phyloP scores from a whole-genome alignment of 2,329 filamentous ascomycete species.

The Geoglossum cookeanum region DNA sequence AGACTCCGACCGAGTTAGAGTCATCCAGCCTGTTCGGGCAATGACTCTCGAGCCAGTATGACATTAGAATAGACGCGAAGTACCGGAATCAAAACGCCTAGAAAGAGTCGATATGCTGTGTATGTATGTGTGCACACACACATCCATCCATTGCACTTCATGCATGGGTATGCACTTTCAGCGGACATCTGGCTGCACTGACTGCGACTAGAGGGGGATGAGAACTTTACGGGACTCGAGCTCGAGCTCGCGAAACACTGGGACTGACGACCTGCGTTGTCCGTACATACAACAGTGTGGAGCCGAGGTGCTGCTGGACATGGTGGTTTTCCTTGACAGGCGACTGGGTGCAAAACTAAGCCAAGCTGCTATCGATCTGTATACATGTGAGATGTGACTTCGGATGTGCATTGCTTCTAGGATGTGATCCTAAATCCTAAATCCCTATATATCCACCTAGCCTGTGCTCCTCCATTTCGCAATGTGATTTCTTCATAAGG shows the following conservation, averaged over 20 bases:
- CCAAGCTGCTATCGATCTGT: neutral
- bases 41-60: neutral
- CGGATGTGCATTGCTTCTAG: neutral
- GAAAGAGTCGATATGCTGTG: too few relatives aligned
- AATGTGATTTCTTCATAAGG: neutral
- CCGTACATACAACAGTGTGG: neutral
- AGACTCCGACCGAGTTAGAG: neutral
- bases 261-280: neutral
- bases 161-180: too few relatives aligned
- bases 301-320: neutral
- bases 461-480: neutral
- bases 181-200: too few relatives aligned
- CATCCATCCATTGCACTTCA: too few relatives aligned
- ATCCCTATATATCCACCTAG: neutral
- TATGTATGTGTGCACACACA: too few relatives aligned
- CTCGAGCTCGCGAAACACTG: neutral
- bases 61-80: too few relatives aligned
- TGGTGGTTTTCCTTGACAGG: neutral
- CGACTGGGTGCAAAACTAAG: neutral
- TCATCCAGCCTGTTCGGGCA: neutral
- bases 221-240: too few relatives aligned
- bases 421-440: neutral
- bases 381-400: neutral
- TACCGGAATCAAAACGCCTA: too few relatives aligned
- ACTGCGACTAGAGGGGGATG: too few relatives aligned